Base-by-base conservation (phyloP, 805 yeast genomes). In the Myxozyma geophila region DNA sequence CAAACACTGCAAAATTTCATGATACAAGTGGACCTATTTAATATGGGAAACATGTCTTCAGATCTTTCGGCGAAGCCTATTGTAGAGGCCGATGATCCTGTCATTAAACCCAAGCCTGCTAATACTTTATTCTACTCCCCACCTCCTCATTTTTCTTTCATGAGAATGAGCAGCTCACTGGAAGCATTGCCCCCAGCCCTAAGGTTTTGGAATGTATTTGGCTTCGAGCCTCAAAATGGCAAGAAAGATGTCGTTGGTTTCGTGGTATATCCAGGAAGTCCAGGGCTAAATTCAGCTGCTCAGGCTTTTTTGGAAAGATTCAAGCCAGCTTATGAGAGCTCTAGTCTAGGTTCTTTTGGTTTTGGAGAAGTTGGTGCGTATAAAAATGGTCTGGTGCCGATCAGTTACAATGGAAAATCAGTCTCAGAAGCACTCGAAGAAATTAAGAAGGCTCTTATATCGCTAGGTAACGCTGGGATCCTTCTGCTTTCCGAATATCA, bases 131-230 rank as follows among this genome's bases (percentile, higher is more conserved):
- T 66, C 33, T 50, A 59, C 48, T 60, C 58, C 33, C 59, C 67
- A 19, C 76, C 78, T 7, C 78, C 78, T 2, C 70, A 70, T 35
- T 74, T 71, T 47, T 60, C 71, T 1, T 67, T 75, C 12, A 54
- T 59, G 54, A 66, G 77, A 7, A 70, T 69, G 40, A 71, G 71
- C 15, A 70, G 72, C 28, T 56, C 47, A 3, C 63, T 76, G 36
- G 75, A 74, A 55, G 78, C 78, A 0, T 68, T 77, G 17, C 74
- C 79, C 0, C 72, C 80, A 0, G 75, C 77, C 10, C 59, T 79
- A 17, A 59, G 78, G 33, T 78, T 78, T 62, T 78, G 81, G 81
- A 72, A 75, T 49, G 64, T 71, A 2, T 73, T 78, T 67, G 78
- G 78, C 1, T 67, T 79, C 37, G 58, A 71, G 12, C 81, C 81